phyloP scores from a whole-genome alignment of 495 filamentous ascomycete species.

The Niebla homalea region DNA sequence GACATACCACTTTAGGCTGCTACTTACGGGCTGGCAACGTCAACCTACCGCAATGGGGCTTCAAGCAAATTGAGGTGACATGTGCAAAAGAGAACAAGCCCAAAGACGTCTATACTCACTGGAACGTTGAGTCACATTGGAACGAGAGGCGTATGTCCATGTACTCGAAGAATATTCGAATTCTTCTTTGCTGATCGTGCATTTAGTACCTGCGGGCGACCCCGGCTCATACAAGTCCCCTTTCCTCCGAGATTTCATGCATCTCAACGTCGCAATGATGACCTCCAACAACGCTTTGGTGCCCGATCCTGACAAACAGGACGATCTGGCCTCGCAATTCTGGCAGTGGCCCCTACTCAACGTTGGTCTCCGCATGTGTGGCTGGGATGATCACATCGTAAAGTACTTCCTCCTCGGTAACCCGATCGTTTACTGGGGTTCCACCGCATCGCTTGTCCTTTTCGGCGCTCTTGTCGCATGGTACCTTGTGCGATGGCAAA shows the following conservation, averaged over 20 bases:
- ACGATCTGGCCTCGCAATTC: constrained; percentile 89
- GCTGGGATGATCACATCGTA: constrained; percentile 88
- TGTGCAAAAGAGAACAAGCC: constrained; percentile 91
- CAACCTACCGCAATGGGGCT: constrained; percentile 97
- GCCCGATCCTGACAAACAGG: constrained; percentile 96
- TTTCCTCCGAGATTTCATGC: constrained; percentile 91
- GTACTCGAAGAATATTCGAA: not conserved
- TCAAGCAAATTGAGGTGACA: constrained; percentile 98
- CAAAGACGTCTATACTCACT: constrained; percentile 87
- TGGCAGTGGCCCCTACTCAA: constrained; percentile 98
- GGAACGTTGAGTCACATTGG: constrained; percentile 92
- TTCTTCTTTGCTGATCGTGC: constrained; percentile 15
- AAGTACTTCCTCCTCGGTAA: constrained; percentile 99
- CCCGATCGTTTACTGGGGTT: constrained; percentile 91
- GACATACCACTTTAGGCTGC: constrained; percentile 71
- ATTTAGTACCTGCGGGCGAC: constrained; percentile 72
- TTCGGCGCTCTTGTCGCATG: constrained; percentile 61
- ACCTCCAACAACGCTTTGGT: constrained; percentile 98
- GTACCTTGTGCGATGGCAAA: constrained; percentile 93
- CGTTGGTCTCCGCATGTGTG: constrained; percentile 94
- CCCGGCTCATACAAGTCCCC: constrained; percentile 91
- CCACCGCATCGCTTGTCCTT: constrained; percentile 59
- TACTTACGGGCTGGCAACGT: constrained; percentile 92
- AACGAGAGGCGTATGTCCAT: constrained; percentile 70
- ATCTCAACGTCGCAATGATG: constrained; percentile 99